Base-by-base conservation (phyloP, 2,329 filamentous ascomycete species). In the Colletotrichum sp. region DNA sequence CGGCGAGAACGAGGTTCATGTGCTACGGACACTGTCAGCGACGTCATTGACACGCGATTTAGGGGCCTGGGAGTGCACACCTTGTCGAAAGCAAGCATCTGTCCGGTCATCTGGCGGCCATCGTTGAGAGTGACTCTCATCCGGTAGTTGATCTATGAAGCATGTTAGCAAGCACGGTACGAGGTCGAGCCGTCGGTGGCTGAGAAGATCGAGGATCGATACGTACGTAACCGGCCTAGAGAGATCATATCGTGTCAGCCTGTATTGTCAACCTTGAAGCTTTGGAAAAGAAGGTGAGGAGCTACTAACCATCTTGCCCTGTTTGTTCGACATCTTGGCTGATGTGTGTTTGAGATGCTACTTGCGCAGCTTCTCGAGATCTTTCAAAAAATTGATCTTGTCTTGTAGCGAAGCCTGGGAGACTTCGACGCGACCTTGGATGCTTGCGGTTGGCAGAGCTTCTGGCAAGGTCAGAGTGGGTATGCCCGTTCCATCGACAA, bases 11-110 rank as follows among this genome's bases (percentile, higher is more conserved):
- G 79, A 99, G 92, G 86, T 99, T 99, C 97, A 99, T 99, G 87
- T 99, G 97, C 96, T 98, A 79, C 66, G 70, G 8, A 34, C 24
- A 13, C 26, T 34, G 60, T 78, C 39, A 78, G 77, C 60, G 18
- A 55, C 9, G 22, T 24, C 16, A 62, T 73, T 60, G 79, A 75
- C 39, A 59, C 52, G 30, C 34, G 30, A 72, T 57, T 75, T 0
- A 26, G 59, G 34, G 57, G 28, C 1, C 15, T n/a, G 15, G 24
- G 26, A 68, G 68, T 12, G 75, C 81, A 75, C 87, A 96, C 95
- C 92, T 99, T 99, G 87, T 99, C 97, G 83, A 99, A 99, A 71
- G 97, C 97, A 80, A 99, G 92, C 95, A 99, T 98, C 86, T 99
- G 96, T 77, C 96, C 97, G 55, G 96, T 96, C 93, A 99, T 98